These are phyloP conservation scores for Cadophora malorum DNA, from an alignment of 2,329 filamentous ascomycete genomes.

Conservation along the genomic window DNA sequence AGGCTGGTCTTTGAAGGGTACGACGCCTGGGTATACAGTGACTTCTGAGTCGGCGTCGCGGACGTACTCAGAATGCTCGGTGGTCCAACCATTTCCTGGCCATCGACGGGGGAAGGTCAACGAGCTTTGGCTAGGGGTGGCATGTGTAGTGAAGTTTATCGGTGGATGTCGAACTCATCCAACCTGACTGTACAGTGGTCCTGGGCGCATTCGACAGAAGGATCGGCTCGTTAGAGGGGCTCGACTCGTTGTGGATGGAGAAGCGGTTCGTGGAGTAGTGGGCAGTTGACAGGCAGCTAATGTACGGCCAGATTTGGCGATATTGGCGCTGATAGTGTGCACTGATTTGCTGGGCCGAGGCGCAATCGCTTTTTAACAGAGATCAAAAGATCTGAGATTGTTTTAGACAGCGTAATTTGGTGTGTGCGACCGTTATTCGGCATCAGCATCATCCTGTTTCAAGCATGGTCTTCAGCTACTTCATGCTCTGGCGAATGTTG, in stretches of 20 bases:
- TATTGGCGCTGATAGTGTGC: slow-evolving; percentile 12
- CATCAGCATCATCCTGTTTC: slow-evolving; percentile 27
- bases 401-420: slow-evolving; percentile 10
- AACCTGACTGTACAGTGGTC: slow-evolving; percentile 21
- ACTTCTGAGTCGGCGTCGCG: slow-evolving; percentile 61
- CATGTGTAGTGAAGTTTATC: slow-evolving; percentile 40
- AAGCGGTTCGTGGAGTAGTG: slow-evolving; percentile 17
- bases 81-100: slow-evolving; percentile 46
- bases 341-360: neutral
- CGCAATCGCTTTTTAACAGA: neutral
- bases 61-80: slow-evolving; percentile 60
- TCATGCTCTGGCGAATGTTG: slow-evolving; percentile 3
- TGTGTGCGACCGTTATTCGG: slow-evolving; percentile 23
- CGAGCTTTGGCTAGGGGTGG: slow-evolving; percentile 36
- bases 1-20: slow-evolving; percentile 49
- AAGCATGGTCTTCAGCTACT: slow-evolving; percentile 24
- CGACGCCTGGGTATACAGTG: slow-evolving; percentile 52
- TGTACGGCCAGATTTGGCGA: neutral
- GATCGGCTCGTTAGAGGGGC: slow-evolving; percentile 13
- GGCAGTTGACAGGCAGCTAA: slow-evolving; percentile 15
- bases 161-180: slow-evolving; percentile 36
- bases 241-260: slow-evolving; percentile 5
- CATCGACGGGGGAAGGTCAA: slow-evolving; percentile 42
- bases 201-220: slow-evolving; percentile 22
- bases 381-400: neutral